Base-by-base conservation (phyloP, 2,329 filamentous ascomycete species). In the Xylariomycetidae sp. region DNA sequence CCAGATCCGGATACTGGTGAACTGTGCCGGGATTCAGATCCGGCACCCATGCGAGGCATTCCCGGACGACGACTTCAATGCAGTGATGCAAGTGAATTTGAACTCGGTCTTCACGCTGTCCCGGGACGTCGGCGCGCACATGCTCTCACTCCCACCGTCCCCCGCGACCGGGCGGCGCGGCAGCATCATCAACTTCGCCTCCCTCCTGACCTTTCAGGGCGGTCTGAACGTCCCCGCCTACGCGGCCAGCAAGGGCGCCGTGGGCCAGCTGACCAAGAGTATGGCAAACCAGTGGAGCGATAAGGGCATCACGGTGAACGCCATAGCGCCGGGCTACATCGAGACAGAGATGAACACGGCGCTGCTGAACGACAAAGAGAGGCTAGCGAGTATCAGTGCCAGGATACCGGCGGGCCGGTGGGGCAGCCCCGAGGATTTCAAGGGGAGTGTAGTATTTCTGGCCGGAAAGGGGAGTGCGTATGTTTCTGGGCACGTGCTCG, bases 281-380 rank as follows among this genome's bases (percentile, higher is more conserved):
- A 69, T 95, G 37, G 80, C 81, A 29, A 95, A 95, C 56, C 86
- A 94, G 64, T 95, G 88, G 88, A 78, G 81, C 0, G 60, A 68
- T n/a, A 74, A 79, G 51, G 88, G 88, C 3, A 73, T 95, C 41
- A 86, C 75, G 1, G 88, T 95, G 25, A 95, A 95, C 58, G 86
- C 84, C 6, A 86, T 95, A 53, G 88, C 88, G 3, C 88, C 88
- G 0, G 88, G 88, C 0, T 95, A 95, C 60, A 86, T 94, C 49
- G 85, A 77, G 31, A 95, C 88, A n/a, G 88, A 95, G 40, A 95
- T 95, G 89, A 96, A 95, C 58, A 74, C 72, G 45, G 88, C 88
- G 3, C 62, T 96, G 52, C 76, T 94, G 27, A 74, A 80, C 31
- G 80, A 95, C 58, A 61, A 74, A 50, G 75, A 73, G 46, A 67